These are phyloP conservation scores for Phaffomyces thermotolerans DNA, from an alignment of 805 yeast genomes.

Conservation along the genomic window DNA sequence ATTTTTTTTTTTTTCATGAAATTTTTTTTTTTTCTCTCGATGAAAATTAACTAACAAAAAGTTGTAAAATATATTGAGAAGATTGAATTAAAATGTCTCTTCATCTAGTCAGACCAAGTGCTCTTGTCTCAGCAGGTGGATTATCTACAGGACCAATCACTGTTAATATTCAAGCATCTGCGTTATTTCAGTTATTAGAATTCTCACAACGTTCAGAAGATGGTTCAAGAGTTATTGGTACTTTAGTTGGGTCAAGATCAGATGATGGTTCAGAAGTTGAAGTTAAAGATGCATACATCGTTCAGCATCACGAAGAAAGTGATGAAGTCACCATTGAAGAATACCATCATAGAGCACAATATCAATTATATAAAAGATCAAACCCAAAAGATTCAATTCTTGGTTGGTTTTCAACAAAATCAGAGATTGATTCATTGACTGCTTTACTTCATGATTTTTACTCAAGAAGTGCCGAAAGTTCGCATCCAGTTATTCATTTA, in stretches of 20 bases:
- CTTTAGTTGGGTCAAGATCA: slow-evolving; percentile 71
- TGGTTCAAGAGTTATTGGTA: slow-evolving; percentile 67
- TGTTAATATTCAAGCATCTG: slow-evolving; percentile 58
- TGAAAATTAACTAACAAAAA: neutral
- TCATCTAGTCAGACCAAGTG: slow-evolving; percentile 24
- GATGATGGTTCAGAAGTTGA: slow-evolving; percentile 77
- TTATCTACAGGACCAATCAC: slow-evolving; percentile 35
- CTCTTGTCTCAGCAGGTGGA: slow-evolving; percentile 19
- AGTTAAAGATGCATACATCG: slow-evolving; percentile 69
- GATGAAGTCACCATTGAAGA: slow-evolving; percentile 75
- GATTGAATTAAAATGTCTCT: slow-evolving; percentile 13
- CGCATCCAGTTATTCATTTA: slow-evolving; percentile 72
- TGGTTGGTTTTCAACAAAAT: slow-evolving; percentile 75
- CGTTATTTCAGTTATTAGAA: slow-evolving; percentile 70
- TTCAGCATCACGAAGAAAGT: slow-evolving; percentile 69
- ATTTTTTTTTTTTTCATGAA: neutral
- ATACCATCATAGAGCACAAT: slow-evolving; percentile 64
- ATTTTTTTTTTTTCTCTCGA: neutral
- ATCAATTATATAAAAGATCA: slow-evolving; percentile 64
- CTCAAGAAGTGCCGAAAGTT: slow-evolving; percentile 57
- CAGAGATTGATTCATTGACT: slow-evolving; percentile 59
- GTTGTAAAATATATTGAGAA: no score
- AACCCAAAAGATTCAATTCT: slow-evolving; percentile 72
- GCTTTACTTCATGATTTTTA: slow-evolving; percentile 78
- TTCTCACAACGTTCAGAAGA: slow-evolving; percentile 52